Base-by-base conservation (phyloP, 2,329 filamentous ascomycete genomes). In the Beauveria brongniartii region DNA sequence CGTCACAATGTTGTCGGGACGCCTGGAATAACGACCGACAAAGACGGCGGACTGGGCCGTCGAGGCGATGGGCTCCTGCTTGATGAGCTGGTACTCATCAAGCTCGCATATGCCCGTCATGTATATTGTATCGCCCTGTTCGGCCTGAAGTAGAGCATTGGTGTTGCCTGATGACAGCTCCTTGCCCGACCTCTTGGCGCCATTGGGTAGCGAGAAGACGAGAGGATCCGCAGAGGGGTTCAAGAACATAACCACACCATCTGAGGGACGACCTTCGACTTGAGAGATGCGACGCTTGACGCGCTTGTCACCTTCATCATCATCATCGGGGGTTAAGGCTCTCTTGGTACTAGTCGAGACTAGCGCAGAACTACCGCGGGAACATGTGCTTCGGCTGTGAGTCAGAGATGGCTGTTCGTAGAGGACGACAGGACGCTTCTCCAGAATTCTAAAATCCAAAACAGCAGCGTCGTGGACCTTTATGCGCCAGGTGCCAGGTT, bases 401-500 rank as follows among this genome's bases (percentile, higher is more conserved):
- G 41, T 63, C 69, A 60, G 61, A 71, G 61, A 67, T 62, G 69
- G 54, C 34, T 71, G 65, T 59, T 73, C 68, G 54, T 77, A 73
- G 63, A 80, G 62, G 54, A 68, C 71, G 40, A 79, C 75, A 12
- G 78, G 79, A 5, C 78, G 77, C 69, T 82, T 83, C 68, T 83
- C 80, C 22, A 85, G 69, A 40, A 85, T 80, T 62, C 82, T 76
- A 63, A 85, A 85, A 68, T 85, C 82, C 40, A 85, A 71, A 9
- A 84, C 77, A 24, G 80, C 78, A 26, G 76, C 72, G 50, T 76
- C 72, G 52, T 73, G 71, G 64, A 84, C 75, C 60, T 73, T 77
- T 65, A 85, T 83, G 62, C 80, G 76, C 82, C 82, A 85, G 1
- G 82, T 82, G 34, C 82, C 82, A 3, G 82, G 82, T 18, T 71